Conservation (phyloP, 805 yeast species). For the Pichia paraexigua region DNA sequence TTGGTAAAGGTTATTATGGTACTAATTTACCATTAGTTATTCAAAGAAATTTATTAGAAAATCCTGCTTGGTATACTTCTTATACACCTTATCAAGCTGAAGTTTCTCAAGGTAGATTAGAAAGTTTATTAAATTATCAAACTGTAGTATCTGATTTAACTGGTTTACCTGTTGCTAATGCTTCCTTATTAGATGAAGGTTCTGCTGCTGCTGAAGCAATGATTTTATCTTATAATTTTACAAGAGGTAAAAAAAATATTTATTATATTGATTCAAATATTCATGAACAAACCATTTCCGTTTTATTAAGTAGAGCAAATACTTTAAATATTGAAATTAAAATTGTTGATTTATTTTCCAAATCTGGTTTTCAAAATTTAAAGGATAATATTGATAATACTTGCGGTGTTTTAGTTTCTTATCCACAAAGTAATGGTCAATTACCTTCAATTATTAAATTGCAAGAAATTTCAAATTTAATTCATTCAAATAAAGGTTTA, state of each 20-base stretch:
- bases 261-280: slow-evolving; percentile 70
- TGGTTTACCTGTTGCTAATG: slow-evolving; percentile 91
- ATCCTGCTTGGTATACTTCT: slow-evolving; percentile 98
- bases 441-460: slow-evolving; percentile 43
- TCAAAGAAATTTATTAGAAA: slow-evolving; percentile 84
- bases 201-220: slow-evolving; percentile 98
- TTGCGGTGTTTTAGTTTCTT: slow-evolving; percentile 83
- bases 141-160: slow-evolving; percentile 88
- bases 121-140: slow-evolving; percentile 83
- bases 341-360: slow-evolving; percentile 44
- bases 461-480: slow-evolving; percentile 47
- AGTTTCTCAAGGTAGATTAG: slow-evolving; percentile 93
- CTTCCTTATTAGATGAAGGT: slow-evolving; percentile 92
- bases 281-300: slow-evolving; percentile 82
- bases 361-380: slow-evolving; percentile 30
- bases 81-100: slow-evolving; percentile 99
- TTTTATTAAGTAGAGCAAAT: slow-evolving; percentile 68
- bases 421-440: slow-evolving; percentile 83
- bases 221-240: slow-evolving; percentile 66
- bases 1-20: slow-evolving; percentile 93
- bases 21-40: slow-evolving; percentile 87
- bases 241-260: slow-evolving; percentile 56
- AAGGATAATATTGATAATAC: slow-evolving; percentile 31
- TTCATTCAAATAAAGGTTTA: slow-evolving; percentile 68
- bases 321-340: slow-evolving; percentile 63